Conservation (phyloP, 495 filamentous ascomycete species). For the Xylaria palmicola region DNA sequence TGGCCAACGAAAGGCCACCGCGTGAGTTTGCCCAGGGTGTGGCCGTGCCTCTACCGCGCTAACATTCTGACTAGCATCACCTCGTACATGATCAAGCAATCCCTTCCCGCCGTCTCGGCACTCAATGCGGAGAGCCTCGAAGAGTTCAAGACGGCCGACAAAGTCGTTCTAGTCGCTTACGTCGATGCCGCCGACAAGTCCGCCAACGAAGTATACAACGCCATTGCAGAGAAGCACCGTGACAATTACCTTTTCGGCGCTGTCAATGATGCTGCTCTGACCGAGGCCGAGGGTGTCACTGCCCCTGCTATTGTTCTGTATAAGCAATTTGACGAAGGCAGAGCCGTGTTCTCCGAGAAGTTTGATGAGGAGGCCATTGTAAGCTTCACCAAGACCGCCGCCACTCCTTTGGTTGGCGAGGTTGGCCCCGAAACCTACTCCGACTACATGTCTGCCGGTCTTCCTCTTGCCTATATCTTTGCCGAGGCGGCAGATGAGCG, state of each 20-base stretch:
- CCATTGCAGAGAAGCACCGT: slow-evolving; percentile 78
- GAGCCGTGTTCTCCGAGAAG: slow-evolving; percentile 75
- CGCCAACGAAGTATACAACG: slow-evolving; percentile 74
- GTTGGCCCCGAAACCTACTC: slow-evolving; percentile 97
- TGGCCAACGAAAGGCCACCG: slow-evolving; percentile 85
- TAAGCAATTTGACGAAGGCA: slow-evolving; percentile 98
- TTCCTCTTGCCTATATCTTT: slow-evolving; percentile 97
- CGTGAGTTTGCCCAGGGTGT: slow-evolving; percentile 57
- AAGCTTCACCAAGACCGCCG: slow-evolving; percentile 77
- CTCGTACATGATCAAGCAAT: slow-evolving; percentile 99
- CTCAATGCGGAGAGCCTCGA: slow-evolving; percentile 77
- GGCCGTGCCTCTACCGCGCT: slow-evolving; percentile 19
- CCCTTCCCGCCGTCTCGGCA: slow-evolving; percentile 84
- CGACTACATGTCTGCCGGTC: slow-evolving; percentile 90
- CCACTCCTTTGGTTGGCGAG: slow-evolving; percentile 91
- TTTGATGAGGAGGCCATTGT: slow-evolving; percentile 75
- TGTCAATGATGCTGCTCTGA: slow-evolving; percentile 76
- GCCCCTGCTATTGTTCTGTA: slow-evolving; percentile 89
- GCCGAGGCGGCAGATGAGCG: slow-evolving; percentile 91
- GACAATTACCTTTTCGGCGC: slow-evolving; percentile 92
- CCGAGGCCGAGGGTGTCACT: slow-evolving; percentile 84
- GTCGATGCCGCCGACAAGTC: slow-evolving; percentile 81
- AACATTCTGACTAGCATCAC: slow-evolving; percentile 65
- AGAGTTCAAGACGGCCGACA: slow-evolving; percentile 97
- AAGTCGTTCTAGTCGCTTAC: slow-evolving; percentile 91